A percentile compares a stretch with the other conserved stretches of the same genome.
Conservation (phyloP, 2,329 filamentous ascomycete species). For the Blastomyces parvus region DNA sequence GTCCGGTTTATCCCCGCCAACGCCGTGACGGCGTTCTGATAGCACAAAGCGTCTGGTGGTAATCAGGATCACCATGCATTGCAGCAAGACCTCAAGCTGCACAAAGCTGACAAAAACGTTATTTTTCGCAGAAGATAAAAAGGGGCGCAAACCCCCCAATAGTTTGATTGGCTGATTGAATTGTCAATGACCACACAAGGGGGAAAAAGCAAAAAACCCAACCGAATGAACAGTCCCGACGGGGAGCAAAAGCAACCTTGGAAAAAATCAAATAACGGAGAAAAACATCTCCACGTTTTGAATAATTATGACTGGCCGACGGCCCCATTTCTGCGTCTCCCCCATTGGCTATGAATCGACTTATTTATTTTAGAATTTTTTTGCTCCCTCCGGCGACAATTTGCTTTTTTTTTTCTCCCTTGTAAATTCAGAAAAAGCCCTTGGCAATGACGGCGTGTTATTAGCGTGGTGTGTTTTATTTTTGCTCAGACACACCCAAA, state of each 20-base stretch:
- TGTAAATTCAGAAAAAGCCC: neutral
- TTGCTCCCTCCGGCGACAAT: no score
- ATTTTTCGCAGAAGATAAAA: neutral
- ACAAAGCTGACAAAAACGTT: conserved; percentile 1
- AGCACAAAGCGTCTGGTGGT: neutral
- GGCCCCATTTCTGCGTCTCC: neutral
- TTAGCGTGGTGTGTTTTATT: neutral
- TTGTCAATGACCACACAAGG: neutral
- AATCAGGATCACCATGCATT: neutral
- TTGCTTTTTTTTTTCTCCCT: neutral
- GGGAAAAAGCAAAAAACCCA: neutral
- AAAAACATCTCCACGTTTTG: neutral
- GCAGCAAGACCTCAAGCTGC: neutral
- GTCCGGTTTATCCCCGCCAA: neutral
- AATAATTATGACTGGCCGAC: neutral
- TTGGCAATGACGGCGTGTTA: neutral
- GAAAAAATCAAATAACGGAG: neutral
- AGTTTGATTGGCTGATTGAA: neutral
- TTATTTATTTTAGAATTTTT: neutral
- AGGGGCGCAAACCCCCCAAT: neutral
- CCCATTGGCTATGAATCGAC: neutral
- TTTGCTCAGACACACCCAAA: neutral
- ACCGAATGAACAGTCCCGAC: neutral
- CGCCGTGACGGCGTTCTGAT: neutral
- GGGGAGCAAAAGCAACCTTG: neutral